Conservation (phyloP, 257 asterid genomes). For the Jacaranda mimosifolia region DNA sequence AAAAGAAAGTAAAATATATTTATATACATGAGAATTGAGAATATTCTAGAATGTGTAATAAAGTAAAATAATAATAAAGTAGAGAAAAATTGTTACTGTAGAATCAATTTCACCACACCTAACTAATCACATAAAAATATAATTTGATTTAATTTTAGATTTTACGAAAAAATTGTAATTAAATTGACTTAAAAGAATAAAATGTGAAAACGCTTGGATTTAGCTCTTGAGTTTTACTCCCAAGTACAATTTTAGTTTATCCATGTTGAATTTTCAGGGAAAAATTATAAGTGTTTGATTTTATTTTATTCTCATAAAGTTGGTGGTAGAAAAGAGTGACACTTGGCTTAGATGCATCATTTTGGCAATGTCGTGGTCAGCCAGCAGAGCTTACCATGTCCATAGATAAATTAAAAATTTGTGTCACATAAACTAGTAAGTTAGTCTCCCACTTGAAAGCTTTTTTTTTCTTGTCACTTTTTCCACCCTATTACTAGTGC, state of each 20-base stretch:
- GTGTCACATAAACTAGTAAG: constrained; percentile 9
- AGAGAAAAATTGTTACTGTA: no score
- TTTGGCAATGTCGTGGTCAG: constrained; percentile 7
- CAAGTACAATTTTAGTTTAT: no score
- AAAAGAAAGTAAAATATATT: no score
- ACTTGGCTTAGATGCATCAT: constrained; percentile 12
- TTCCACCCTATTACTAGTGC: constrained; percentile 24
- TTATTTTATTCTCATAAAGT: not conserved
- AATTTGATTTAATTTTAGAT: not conserved
- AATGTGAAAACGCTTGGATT: not conserved
- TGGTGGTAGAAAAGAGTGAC: constrained; percentile 10
- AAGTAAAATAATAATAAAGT: no score
- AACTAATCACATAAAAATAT: not conserved
- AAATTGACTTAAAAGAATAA: not conserved
- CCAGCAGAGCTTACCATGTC: constrained; percentile 27
- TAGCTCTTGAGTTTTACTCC: not conserved
- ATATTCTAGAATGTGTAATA: no score
- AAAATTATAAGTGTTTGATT: not conserved
- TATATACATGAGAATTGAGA: no score
- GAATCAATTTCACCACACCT: not conserved
- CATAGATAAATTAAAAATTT: not conserved
- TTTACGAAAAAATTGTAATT: not conserved
- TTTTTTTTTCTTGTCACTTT: not conserved
- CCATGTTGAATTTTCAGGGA: no score
- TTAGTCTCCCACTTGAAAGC: constrained; percentile 18